These are phyloP conservation scores for Fusarium mexicanum DNA, from an alignment of 2,329 filamentous ascomycete genomes.

Conservation along the genomic window DNA sequence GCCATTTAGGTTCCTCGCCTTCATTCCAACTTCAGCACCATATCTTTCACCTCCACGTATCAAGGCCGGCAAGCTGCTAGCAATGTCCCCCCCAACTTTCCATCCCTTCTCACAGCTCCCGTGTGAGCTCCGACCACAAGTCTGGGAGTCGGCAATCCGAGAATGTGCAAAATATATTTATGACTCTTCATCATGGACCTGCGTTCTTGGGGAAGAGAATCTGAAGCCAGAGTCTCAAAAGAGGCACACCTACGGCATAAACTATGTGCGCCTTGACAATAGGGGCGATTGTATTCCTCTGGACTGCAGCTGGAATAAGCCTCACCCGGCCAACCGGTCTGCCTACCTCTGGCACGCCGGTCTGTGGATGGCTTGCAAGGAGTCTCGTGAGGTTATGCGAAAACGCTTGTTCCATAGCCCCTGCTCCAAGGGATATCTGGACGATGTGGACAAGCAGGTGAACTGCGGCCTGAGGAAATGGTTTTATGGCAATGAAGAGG, in stretches of 20 bases:
- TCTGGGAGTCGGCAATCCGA: not conserved
- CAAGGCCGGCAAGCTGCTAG: not conserved
- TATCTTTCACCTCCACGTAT: not conserved
- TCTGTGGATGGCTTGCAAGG: not conserved
- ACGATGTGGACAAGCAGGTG: not conserved
- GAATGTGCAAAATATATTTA: not conserved
- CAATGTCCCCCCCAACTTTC: not conserved
- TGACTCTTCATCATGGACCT: not conserved
- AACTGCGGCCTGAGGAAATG: not conserved
- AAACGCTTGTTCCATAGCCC: not conserved
- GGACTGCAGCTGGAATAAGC: not conserved
- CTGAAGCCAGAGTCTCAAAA: not conserved
- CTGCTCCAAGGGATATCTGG: too few species aligned
- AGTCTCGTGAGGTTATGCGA: not conserved
- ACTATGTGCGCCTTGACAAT: not conserved
- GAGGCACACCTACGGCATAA: not conserved
- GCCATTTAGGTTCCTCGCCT: fast-evolving
- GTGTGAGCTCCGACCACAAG: not conserved
- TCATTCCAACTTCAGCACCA: not conserved
- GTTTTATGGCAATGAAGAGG: not conserved
- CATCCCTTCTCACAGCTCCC: not conserved
- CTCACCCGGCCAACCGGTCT: not conserved
- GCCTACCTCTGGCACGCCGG: not conserved
- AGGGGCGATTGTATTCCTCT: not conserved
- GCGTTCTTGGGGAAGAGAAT: not conserved